Base-by-base conservation (phyloP, 2,329 filamentous ascomycete genomes). In the Hypomyces perniciosus region DNA sequence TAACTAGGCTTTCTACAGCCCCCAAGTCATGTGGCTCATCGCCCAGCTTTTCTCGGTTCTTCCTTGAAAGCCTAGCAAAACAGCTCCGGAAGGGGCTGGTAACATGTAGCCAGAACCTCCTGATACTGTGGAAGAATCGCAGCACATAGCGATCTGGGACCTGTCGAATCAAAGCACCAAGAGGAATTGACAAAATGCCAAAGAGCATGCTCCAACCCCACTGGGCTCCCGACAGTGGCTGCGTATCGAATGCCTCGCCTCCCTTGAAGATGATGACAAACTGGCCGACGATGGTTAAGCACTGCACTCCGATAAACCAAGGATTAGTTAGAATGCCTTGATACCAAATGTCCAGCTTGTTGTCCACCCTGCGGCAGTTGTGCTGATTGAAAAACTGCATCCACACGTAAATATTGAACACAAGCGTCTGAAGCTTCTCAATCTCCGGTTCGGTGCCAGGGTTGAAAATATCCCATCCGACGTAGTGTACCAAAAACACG, bases 371-470 rank as follows among this genome's bases (percentile, higher is more conserved):
- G 35, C 88, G 84, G 67, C 88, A 90, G 72, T 65, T 91, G 70
- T 88, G 80, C 59, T 89, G 81, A 60, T 93, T 92, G 76, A 92
- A 92, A 56, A 93, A 88, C 58, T 92, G 88, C 85, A 92, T 90
- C 86, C 87, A 91, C 41, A 91, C 86, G 59, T 91, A 92, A 0
- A 85, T 87, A 68, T 92, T 93, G 75, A 92, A 91, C 5, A 92
- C 84, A 8, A 92, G 73, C 1, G 87, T 89, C 50, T 81, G 69
- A 20, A 75, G 66, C 26, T 67, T 65, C 40, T 70, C 63, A 5
- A 62, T 59, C 35, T 68, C 65, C 9, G 55, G 54, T 20, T 57
- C 40, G 1, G 64, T 65, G 44, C 75, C 70, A 61, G 39, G 85
- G 66, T 58, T 85, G 12, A 86, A 73, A 34, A 86, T 78, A 6